Conservation (phyloP, 2,329 filamentous ascomycete genomes). For the Botryotinia narcissicola region DNA sequence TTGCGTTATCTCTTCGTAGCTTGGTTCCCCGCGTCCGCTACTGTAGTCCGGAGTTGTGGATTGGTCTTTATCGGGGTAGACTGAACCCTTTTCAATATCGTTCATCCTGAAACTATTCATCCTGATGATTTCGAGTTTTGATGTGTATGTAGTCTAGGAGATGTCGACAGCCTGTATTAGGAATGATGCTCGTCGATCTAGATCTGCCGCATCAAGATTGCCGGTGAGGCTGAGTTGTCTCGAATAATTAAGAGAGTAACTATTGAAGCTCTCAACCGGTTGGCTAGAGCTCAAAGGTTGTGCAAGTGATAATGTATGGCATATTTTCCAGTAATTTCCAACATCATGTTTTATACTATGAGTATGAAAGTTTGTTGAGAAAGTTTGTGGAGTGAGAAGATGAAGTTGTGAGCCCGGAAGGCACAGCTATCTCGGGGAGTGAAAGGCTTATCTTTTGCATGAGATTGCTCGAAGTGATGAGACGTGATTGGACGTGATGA, state of each 20-base stretch:
- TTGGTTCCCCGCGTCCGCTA: conserved; percentile 28
- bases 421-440: conserved; percentile 14
- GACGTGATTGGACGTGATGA: background rate
- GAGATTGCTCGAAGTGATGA: conserved; percentile 11
- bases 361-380: background rate
- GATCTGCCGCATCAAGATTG: background rate
- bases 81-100: conserved; percentile 24
- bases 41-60: conserved; percentile 25
- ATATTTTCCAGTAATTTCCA: background rate
- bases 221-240: conserved; percentile 11
- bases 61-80: conserved; percentile 19
- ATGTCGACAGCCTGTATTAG: background rate
- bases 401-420: background rate
- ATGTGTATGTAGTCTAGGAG: background rate
- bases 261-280: background rate
- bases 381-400: background rate
- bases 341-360: conserved; percentile 9
- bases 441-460: conserved; percentile 15
- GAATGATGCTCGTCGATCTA: background rate
- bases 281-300: background rate
- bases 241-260: background rate
- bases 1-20: conserved; percentile 31
- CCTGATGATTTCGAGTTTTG: background rate
- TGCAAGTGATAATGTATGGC: background rate
- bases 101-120: conserved; percentile 16